A percentile compares a stretch with the other conserved stretches of the same genome.
These are phyloP conservation scores for Polytolypa hystricis DNA, from an alignment of 2,329 filamentous ascomycete species.

Conservation along the genomic window DNA sequence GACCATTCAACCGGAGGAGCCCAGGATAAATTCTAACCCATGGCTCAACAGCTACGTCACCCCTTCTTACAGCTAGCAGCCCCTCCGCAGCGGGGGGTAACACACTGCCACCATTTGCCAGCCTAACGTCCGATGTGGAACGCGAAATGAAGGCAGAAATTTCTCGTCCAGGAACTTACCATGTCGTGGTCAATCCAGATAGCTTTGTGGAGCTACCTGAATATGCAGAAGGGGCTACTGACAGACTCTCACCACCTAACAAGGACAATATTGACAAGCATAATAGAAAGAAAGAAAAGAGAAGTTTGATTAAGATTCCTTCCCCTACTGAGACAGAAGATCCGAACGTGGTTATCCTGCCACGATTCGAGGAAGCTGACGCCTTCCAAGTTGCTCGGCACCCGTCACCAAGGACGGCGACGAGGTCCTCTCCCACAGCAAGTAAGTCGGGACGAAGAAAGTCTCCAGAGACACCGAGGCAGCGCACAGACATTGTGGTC, in stretches of 20 bases:
- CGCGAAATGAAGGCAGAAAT: conserved; percentile 45
- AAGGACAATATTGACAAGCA: not conserved
- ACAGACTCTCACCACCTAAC: conserved; percentile 8
- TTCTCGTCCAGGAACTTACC: conserved; percentile 43
- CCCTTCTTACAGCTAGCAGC: conserved; percentile 17
- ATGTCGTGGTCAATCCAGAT: conserved; percentile 43
- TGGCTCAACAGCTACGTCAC: conserved; percentile 20
- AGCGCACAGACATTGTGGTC: conserved; percentile 18
- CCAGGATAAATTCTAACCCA: conserved; percentile 6
- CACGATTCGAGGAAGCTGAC: conserved; percentile 40
- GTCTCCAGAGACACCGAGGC: too few relatives aligned
- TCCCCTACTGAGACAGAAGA: conserved; percentile 21
- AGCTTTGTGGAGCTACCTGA: conserved; percentile 44
- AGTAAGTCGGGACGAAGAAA: conserved; percentile 21
- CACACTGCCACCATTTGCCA: conserved; percentile 43
- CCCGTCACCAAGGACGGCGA: conserved; percentile 19
- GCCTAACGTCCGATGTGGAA: conserved; percentile 46
- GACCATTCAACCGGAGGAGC: too few relatives aligned
- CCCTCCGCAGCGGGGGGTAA: conserved; percentile 29
- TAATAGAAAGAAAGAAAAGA: conserved; percentile 20
- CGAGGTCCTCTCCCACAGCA: conserved; percentile 26
- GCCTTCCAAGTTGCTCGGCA: conserved; percentile 18
- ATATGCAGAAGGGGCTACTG: conserved; percentile 29
- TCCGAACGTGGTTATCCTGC: conserved; percentile 40
- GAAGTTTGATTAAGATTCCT: conserved; percentile 11